These are phyloP conservation scores for Medicago ruthenica DNA, from an alignment of 306 rosid species.

Conservation along the genomic window DNA sequence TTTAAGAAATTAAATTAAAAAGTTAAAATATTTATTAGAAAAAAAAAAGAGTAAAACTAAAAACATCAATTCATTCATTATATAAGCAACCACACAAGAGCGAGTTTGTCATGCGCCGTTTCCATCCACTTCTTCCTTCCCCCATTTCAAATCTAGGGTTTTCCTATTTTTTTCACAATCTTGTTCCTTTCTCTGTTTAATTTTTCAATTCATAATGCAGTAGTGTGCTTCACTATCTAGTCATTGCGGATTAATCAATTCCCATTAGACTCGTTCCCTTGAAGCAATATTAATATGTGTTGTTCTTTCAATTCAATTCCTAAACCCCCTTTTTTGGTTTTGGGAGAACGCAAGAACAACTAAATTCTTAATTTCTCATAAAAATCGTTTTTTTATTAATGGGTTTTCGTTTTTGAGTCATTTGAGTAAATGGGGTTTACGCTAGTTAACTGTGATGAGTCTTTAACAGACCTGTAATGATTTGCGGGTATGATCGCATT, in stretches of 20 bases:
- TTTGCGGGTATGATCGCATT: slow-evolving; percentile 82
- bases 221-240: slow-evolving; percentile 82
- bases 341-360: slow-evolving; percentile 57
- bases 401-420: neutral
- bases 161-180: neutral
- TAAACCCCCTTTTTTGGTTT: neutral
- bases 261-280: slow-evolving; percentile 96
- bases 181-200: no score
- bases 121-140: neutral
- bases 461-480: slow-evolving; percentile 88
- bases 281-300: slow-evolving; percentile 78
- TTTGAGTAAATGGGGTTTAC: no score
- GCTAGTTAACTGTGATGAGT: slow-evolving; percentile 65
- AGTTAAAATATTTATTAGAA: no score
- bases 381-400: neutral
- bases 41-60: no score
- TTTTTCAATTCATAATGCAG: neutral
- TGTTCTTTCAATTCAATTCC: slow-evolving; percentile 46
- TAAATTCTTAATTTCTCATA: slow-evolving; percentile 32
- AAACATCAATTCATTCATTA: no score
- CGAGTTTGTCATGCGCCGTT: neutral
- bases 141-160: neutral
- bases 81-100: no score
- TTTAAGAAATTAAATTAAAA: no score
- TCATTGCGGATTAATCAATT: slow-evolving; percentile 68